Percentiles rank a stretch among this genome's conserved stretches.
These are phyloP conservation scores for Rhytidiadelphus loreus DNA, from an alignment of 225 moss, liverwort and hornwort genomes.

Conservation along the genomic window DNA sequence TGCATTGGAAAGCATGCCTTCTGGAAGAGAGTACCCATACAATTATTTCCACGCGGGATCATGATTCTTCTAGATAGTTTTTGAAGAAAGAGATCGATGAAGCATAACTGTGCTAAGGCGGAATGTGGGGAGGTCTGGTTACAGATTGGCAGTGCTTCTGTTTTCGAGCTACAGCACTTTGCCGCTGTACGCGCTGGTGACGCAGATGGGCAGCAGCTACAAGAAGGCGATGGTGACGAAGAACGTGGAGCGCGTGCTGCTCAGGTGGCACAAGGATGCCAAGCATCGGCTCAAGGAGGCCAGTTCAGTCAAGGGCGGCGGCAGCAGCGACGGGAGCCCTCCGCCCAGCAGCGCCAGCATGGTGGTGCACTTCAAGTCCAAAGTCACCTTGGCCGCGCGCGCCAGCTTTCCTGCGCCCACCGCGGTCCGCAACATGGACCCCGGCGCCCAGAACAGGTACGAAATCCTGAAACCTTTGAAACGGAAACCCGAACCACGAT, in stretches of 20 bases:
- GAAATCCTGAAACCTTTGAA: neutral
- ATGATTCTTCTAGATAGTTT: neutral
- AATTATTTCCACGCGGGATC: neutral
- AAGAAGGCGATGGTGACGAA: constrained; percentile 56
- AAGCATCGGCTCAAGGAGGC: constrained; percentile 8
- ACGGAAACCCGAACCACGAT: neutral
- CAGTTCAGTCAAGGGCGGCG: neutral
- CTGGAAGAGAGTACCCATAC: neutral
- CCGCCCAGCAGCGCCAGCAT: constrained; percentile 21
- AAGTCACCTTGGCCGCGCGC: neutral
- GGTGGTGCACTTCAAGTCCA: constrained; percentile 34
- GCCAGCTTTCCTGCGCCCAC: neutral
- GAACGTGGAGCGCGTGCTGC: constrained; percentile 33
- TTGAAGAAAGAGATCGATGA: no score
- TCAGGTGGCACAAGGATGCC: constrained; percentile 33
- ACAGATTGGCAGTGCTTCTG: constrained; percentile 10
- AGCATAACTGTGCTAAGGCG: neutral
- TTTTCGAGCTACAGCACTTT: constrained; percentile 60
- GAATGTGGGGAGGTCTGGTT: neutral
- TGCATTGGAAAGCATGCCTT: neutral
- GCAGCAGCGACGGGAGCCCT: neutral
- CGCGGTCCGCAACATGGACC: neutral
- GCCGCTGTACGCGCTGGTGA: constrained; percentile 86
- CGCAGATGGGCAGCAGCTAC: constrained; percentile 93
- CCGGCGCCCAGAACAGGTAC: neutral